Evolutionary conservation across 495 filamentous ascomycete species (phyloP).

Genomic region (Hypoxylon rickii): DNA sequence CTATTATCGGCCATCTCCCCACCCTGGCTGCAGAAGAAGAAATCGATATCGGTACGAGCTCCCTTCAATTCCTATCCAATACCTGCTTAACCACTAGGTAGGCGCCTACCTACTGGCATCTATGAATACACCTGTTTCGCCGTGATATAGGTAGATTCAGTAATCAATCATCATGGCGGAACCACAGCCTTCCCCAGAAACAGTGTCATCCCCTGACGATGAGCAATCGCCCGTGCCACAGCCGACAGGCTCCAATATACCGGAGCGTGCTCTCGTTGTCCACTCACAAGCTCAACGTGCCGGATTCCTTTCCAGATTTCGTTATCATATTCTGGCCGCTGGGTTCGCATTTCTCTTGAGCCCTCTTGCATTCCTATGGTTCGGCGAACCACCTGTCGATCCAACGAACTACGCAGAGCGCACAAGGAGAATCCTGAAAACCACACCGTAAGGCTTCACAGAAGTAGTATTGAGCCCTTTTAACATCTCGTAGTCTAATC

Average conservation of each 20-base stretch:
- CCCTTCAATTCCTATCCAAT: too few species aligned
- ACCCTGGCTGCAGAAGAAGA: background rate
- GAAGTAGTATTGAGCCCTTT: background rate
- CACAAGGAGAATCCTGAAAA: constrained; percentile 21
- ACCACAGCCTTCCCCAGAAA: constrained; percentile 1
- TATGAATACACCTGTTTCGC: too few species aligned
- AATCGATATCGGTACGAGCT: background rate
- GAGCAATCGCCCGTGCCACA: background rate
- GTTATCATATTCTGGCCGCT: constrained; percentile 19
- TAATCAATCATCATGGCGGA: constrained; percentile 19
- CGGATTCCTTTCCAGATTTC: constrained; percentile 20
- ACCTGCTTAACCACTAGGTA: too few species aligned
- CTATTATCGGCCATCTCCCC: constrained; percentile 3
- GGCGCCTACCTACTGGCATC: too few species aligned
- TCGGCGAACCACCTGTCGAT: constrained; percentile 13
- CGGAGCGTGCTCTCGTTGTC: constrained; percentile 14
- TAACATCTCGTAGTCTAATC: constrained; percentile 20
- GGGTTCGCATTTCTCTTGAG: constrained; percentile 23
- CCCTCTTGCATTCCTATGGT: constrained; percentile 25
- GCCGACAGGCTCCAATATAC: background rate
- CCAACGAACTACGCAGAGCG: constrained; percentile 23
- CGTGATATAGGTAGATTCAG: background rate
- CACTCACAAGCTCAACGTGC: constrained; percentile 14
- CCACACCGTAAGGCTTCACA: constrained; percentile 16
- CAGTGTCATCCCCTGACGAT: background rate